Evolutionary conservation across 176 grass and related monocot species (phyloP), one percentile per base, ranked within the genome.

Genomic region (Avena eriantha): DNA sequence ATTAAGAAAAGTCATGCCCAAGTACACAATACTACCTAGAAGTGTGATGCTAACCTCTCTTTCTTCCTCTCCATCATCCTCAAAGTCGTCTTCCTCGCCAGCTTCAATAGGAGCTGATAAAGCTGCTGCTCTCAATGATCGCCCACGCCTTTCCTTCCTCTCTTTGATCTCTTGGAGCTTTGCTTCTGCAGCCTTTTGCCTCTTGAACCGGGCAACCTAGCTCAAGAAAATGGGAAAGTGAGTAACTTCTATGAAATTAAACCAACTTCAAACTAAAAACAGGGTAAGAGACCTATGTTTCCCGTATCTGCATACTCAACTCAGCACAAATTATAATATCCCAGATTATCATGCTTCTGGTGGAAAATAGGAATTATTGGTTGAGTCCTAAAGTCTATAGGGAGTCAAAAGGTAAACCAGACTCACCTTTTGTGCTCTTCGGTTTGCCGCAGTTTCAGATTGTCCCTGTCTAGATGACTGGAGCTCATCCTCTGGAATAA

Each of bases 41-140:
- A 17, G 14, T 19, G 21, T 7, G n/a, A 82, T 83, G 14, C 84
- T 91, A 82, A 96, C 94, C 94, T 96, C 92, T 69, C 90, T 93
- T 89, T 98, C 97, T 93, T 98, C 97, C 80, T 98, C 96, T 35
- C 94, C 92, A 83, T 94, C 94, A 60, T 88, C 92, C 63, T 98
- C 97, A 4, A 93, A 22, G 54, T 70, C 69, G 86, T 96, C 97
- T 86, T 98, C 97, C 24, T 94, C 94, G 6, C 77, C 90, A 73
- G 81, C 67, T 88, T 96, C 88, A 49, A 91, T 57, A 5, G 97
- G 97, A 15, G 94, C 58, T 76, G 94, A 98, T 48, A 98, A 88
- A 82, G 92, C 90, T 57, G 89, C 76, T 56, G 87, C 92, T 16
- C 94, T 92, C 65, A 94, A 86, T 57, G 97, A 98, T 4, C 90